phyloP scores from a whole-genome alignment of 1,139 yeast species.

The Sugiyamaella xylanicola region DNA sequence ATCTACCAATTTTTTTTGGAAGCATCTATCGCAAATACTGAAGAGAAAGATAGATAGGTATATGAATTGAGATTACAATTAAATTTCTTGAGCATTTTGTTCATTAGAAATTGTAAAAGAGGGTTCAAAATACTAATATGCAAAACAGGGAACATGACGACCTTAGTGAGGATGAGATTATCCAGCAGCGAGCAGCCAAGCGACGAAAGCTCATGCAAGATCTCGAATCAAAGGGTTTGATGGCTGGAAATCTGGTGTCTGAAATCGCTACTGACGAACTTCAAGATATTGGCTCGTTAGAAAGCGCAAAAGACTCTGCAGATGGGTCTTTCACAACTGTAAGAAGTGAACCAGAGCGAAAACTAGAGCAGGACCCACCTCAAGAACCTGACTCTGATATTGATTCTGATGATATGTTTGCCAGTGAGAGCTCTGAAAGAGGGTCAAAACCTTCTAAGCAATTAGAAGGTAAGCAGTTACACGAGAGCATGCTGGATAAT shows the following conservation, averaged over 20 bases:
- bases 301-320: background rate
- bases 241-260: background rate
- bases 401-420: slow-evolving; percentile 21
- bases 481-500: slow-evolving; percentile 38
- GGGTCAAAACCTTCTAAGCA: background rate
- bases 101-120: background rate
- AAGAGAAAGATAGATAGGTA: background rate
- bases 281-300: background rate
- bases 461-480: slow-evolving; percentile 29
- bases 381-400: slow-evolving; percentile 12
- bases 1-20: too few relatives aligned
- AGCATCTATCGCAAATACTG: too few relatives aligned
- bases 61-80: background rate
- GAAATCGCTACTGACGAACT: too few relatives aligned
- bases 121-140: background rate
- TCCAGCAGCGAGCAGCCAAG: slow-evolving; percentile 42
- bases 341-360: too few relatives aligned
- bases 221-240: background rate
- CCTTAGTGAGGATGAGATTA: slow-evolving; percentile 30
- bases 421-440: slow-evolving; percentile 5
- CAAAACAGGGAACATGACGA: slow-evolving; percentile 14
- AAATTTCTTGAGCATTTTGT: background rate
- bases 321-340: too few relatives aligned
- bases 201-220: slow-evolving; percentile 38
- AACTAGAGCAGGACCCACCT: background rate